Percentiles rank a stretch among this genome's conserved stretches.
phyloP scores from a whole-genome alignment of 257 asterid species.

The Solanum raphanifolium region DNA sequence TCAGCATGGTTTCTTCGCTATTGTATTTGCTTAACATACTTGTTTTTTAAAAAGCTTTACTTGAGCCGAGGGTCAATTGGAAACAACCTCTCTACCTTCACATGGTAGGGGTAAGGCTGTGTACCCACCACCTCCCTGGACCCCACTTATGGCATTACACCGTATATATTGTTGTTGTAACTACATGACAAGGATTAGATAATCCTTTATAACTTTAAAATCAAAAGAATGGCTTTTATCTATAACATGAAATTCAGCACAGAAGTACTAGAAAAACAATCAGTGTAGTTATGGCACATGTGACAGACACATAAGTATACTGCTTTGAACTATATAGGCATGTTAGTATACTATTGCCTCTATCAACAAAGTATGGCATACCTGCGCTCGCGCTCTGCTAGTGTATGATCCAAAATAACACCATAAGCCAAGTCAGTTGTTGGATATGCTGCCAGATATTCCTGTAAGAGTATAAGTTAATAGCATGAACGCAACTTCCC shows the following conservation, averaged over 20 bases:
- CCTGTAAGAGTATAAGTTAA: conserved; percentile 43
- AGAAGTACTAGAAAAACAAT: background rate
- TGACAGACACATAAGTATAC: background rate
- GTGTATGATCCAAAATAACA: conserved; percentile 92
- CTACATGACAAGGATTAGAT: background rate
- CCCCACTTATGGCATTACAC: background rate
- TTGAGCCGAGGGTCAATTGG: background rate
- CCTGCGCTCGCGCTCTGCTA: conserved; percentile 99
- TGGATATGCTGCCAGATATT: conserved; percentile 65
- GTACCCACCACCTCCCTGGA: background rate
- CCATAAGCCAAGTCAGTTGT: conserved; percentile 89
- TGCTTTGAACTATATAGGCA: background rate
- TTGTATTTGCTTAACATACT: background rate
- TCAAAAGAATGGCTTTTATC: background rate
- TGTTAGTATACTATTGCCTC: background rate
- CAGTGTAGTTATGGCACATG: background rate
- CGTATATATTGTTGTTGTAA: background rate
- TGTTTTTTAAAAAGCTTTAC: background rate
- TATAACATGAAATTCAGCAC: background rate
- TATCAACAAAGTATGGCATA: conserved; percentile 10
- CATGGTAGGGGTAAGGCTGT: background rate
- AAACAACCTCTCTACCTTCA: background rate
- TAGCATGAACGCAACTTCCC: background rate
- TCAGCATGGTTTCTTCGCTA: background rate
- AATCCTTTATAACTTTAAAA: background rate